Conservation (phyloP, 768 basidiomycete species). For the Dioszegia aurantiaca region DNA sequence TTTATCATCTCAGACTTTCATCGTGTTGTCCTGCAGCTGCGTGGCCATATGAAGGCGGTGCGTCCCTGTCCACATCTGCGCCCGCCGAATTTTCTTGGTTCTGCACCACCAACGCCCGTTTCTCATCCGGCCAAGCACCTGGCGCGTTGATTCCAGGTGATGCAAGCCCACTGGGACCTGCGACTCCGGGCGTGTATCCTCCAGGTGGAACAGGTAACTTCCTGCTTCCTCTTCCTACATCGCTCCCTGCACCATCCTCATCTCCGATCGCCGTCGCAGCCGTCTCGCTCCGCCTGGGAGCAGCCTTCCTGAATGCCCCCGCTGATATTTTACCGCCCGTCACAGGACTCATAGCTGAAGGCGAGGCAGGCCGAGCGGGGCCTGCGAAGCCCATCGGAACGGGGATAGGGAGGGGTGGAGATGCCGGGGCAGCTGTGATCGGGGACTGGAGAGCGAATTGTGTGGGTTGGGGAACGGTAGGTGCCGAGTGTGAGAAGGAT, state of each 20-base stretch:
- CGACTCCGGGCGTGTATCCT: not conserved
- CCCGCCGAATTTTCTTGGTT: conserved; percentile 1
- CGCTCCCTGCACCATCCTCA: conserved; percentile 14
- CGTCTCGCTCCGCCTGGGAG: conserved; percentile 18
- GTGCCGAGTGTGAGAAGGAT: not conserved
- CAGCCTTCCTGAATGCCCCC: conserved; percentile 34
- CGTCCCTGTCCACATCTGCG: not conserved
- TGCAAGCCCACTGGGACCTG: not conserved
- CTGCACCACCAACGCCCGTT: not conserved
- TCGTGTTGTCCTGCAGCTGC: not conserved
- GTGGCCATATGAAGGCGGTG: conserved; percentile 2
- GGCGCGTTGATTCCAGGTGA: not conserved
- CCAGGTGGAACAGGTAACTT: conserved; percentile 35
- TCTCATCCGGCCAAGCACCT: conserved; percentile 8
- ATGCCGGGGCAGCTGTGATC: not conserved
- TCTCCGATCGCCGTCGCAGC: conserved; percentile 16
- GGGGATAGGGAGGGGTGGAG: conserved; percentile 3
- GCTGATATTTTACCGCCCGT: conserved; percentile 42
- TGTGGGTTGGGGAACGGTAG: not conserved
- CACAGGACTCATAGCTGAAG: not conserved
- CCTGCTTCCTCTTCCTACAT: conserved; percentile 9
- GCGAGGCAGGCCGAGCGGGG: conserved; percentile 9
- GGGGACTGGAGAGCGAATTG: too few relatives aligned
- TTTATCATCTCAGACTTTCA: conserved; percentile 11
- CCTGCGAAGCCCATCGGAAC: conserved; percentile 1